Percentiles rank a stretch among this genome's conserved stretches.
Conservation (phyloP, 805 yeast genomes). For the Myxozyma nipponensis region DNA sequence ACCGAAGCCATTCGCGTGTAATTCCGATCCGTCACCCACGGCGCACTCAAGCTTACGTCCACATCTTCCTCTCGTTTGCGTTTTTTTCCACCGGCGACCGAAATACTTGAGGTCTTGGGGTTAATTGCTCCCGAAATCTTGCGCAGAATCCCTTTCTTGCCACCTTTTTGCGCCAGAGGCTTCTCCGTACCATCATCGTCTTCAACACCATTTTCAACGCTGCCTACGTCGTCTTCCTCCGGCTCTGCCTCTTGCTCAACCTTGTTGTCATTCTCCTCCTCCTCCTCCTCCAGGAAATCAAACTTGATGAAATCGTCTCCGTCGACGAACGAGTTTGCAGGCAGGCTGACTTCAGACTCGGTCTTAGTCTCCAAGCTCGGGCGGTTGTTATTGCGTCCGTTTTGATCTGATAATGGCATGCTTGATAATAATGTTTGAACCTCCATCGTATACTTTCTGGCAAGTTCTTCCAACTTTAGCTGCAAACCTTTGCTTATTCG, state of each 20-base stretch:
- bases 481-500: too few species aligned
- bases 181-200: too few species aligned
- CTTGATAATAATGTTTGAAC: too few species aligned
- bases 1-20: slow-evolving; percentile 73
- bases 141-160: slow-evolving; percentile 2
- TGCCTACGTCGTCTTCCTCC: not conserved
- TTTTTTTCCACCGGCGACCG: slow-evolving; percentile 13
- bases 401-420: too few species aligned
- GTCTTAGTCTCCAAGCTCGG: too few species aligned
- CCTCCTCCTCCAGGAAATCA: slow-evolving; percentile 49
- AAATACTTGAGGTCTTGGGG: too few species aligned
- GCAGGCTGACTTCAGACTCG: too few species aligned
- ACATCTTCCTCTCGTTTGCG: slow-evolving; percentile 10
- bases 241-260: not conserved
- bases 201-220: not conserved
- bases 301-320: slow-evolving; percentile 51
- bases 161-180: too few species aligned
- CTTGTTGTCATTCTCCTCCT: slow-evolving; percentile 34
- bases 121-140: slow-evolving; percentile 11
- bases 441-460: too few species aligned
- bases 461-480: too few species aligned
- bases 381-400: too few species aligned
- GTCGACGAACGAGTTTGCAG: not conserved
- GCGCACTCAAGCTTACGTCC: slow-evolving; percentile 35
- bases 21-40: slow-evolving; percentile 78